Base-by-base conservation (phyloP, 208 protist genomes). In the Leishmania arabica region DNA sequence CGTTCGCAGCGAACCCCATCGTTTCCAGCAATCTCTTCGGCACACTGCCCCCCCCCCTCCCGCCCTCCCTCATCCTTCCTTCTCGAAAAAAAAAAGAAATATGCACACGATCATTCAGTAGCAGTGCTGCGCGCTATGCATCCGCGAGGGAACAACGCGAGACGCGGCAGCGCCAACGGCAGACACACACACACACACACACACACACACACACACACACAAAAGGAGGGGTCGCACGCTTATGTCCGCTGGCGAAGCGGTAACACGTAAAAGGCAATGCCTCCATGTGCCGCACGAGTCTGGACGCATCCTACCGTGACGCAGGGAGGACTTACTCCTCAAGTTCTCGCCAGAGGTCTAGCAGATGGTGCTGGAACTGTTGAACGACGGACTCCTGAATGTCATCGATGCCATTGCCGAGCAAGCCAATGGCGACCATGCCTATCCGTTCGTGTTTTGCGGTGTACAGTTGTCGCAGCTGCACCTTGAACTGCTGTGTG, bases 401-500 rank as follows among this genome's bases (percentile, higher is more conserved):
- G 19, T 47, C 72, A 42, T 62, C 51, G 51, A 76, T 62, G 21
- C 51, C 19, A 9, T 19, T 0, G 51, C 34, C 17, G 34, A 76
- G n/a, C 31, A 27, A 27, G 0, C 64, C 51, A 9, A 76, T n/a
- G 34, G 51, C 51, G 51, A 6, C 17, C 1, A n/a, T n/a, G 51
- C 47, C 31, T 34, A 34, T 31, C 34, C 27, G 3, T 6, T 49
- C 42, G 34, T 42, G 31, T 6, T 40, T 47, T 11, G 15, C 21
- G 7, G 21, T 53, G 13, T n/a, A 3, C 34, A 58, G 17, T 34
- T 75, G 31, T 9, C 81, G 65, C 24, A 74, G 64, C 65, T 75
- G 60, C 3, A 64, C 73, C 31, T 75, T 85, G 54, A 85, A 85
- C 34, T 51, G 71, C 62, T 75, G 62, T 56, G 79, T 17, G n/a